These are phyloP conservation scores for Alternaria sp. DNA, from an alignment of 2,329 filamentous ascomycete species.

Conservation along the genomic window DNA sequence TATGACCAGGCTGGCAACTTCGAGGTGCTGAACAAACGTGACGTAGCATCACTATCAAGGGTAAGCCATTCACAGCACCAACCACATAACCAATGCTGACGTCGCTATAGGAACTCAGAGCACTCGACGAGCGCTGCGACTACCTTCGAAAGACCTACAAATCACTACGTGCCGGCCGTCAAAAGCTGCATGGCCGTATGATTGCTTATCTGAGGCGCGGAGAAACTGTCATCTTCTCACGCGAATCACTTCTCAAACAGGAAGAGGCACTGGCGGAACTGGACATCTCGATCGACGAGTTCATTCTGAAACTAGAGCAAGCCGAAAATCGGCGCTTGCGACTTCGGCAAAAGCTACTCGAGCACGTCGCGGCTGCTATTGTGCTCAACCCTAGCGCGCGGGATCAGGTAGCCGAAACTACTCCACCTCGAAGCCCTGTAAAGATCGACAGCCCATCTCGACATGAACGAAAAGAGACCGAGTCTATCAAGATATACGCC, in stretches of 20 bases:
- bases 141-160: constrained; percentile 79
- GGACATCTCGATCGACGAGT: constrained; percentile 79
- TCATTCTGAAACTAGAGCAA: constrained; percentile 79
- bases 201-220: constrained; percentile 77
- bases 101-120: constrained; percentile 68
- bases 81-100: constrained; percentile 22
- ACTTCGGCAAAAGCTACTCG: constrained; percentile 78
- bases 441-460: constrained; percentile 45
- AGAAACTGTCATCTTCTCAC: constrained; percentile 72
- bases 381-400: constrained; percentile 41
- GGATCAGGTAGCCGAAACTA: constrained; percentile 40
- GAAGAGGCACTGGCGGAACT: constrained; percentile 80
- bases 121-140: constrained; percentile 77
- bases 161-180: constrained; percentile 75
- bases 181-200: constrained; percentile 77
- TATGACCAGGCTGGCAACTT: constrained; percentile 49
- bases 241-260: constrained; percentile 77
- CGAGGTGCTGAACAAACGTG: constrained; percentile 48
- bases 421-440: constrained; percentile 48
- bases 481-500: constrained; percentile 53
- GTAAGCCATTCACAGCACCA: constrained; percentile 46
- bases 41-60: constrained; percentile 62
- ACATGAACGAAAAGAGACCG: constrained; percentile 46
- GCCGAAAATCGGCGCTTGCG: constrained; percentile 78
- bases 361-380: constrained; percentile 76